phyloP scores from a whole-genome alignment of 345 rosid genomes.

The Raphanus raphanistrum region DNA sequence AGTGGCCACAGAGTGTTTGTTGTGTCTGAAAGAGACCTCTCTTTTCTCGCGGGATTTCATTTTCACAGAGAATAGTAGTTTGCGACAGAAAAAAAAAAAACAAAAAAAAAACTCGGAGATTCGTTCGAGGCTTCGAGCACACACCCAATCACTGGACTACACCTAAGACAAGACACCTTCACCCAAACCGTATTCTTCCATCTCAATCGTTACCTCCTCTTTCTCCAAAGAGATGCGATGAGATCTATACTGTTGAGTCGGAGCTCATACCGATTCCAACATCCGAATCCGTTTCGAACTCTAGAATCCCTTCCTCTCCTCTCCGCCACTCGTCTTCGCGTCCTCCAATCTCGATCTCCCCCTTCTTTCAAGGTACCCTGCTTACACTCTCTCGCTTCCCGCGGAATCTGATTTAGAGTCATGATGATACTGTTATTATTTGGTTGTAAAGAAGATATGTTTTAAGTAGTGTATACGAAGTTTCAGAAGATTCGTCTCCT shows the following conservation, averaged over 20 bases:
- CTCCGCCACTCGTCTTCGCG: constrained; percentile 8
- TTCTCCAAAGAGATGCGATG: constrained; percentile 27
- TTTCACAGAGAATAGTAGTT: too few species aligned
- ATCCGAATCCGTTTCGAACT: constrained; percentile 26
- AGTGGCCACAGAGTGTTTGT: too few species aligned
- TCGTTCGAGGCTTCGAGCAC: too few species aligned
- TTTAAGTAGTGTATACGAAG: background rate
- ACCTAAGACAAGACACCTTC: too few species aligned
- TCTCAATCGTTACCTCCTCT: background rate
- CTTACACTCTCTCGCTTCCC: background rate
- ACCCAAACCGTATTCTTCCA: background rate
- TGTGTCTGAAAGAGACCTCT: too few species aligned
- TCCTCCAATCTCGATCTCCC: constrained; percentile 21
- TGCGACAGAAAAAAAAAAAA: too few species aligned
- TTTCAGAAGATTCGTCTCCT: background rate
- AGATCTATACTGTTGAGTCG: constrained; percentile 11
- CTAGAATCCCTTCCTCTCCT: constrained; percentile 7
- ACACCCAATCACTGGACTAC: too few species aligned
- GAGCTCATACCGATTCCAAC: constrained; percentile 9
- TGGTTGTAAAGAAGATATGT: background rate
- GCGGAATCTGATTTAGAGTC: background rate
- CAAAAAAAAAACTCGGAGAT: too few species aligned
- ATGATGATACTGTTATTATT: background rate
- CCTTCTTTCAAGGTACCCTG: constrained; percentile 25
- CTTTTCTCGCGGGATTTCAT: too few species aligned